Evolutionary conservation across 768 basidiomycete species (phyloP).

Genomic region (Tylopilus vinaceipallidus): DNA sequence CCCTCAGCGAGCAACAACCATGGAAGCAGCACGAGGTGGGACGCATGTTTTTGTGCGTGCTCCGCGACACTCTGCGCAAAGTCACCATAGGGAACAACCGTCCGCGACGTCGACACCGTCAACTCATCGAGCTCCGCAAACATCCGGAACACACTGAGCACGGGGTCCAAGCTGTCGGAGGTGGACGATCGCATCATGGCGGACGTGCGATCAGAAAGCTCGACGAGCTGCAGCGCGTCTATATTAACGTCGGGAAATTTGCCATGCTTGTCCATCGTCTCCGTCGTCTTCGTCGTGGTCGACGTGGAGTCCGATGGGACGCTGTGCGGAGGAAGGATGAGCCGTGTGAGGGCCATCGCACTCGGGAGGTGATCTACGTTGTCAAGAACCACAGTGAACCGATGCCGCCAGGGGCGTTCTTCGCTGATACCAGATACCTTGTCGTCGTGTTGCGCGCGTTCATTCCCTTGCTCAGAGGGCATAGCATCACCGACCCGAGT

Average conservation of each 20-base stretch:
- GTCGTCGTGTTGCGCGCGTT: constrained; percentile 19
- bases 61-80: constrained; percentile 70
- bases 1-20: constrained; percentile 79
- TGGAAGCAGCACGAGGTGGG: constrained; percentile 79
- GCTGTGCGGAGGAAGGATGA: constrained; percentile 51
- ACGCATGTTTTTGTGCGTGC: constrained; percentile 54
- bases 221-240: constrained; percentile 83
- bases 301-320: constrained; percentile 6
- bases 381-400: constrained; percentile 86
- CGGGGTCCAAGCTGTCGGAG: constrained; percentile 69
- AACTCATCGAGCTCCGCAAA: constrained; percentile 74
- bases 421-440: constrained; percentile 10
- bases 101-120: constrained; percentile 58
- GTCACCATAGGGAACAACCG: constrained; percentile 76
- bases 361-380: constrained; percentile 86
- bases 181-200: constrained; percentile 64
- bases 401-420: constrained; percentile 41
- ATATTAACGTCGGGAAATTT: constrained; percentile 38
- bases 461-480: constrained; percentile 29
- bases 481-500: constrained; percentile 38
- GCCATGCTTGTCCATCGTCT: no score
- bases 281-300: constrained; percentile 1
- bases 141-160: constrained; percentile 76
- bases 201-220: constrained; percentile 66
- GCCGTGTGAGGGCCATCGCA: constrained; percentile 86